Base-by-base conservation (phyloP, 805 yeast species). In the Maudiozyma saulgeensis region DNA sequence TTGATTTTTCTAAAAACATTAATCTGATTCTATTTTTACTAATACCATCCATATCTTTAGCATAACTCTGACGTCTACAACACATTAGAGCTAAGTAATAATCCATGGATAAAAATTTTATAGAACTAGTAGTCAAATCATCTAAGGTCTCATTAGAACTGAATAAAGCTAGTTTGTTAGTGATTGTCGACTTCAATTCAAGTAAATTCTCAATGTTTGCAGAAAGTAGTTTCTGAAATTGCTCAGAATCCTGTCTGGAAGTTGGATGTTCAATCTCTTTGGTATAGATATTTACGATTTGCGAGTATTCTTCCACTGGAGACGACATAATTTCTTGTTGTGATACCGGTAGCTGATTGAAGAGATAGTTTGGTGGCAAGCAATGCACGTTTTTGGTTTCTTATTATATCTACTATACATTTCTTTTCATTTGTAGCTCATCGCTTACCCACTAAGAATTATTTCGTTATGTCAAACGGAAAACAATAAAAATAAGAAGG, bases 81-180 rank as follows among this genome's bases (percentile, higher is more conserved):
- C 63, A 52, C 52, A 64, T 49, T 21, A 52, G 47, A 1, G 80
- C 95, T 37, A 84, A 57, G 55, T 80, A 76, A 61, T 73, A 88
- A 52, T 81, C 81, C 1, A 84, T 59, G 4, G 77, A 68, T 18
- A 87, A 61, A 54, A 77, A 85, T 49, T 78, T 79, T 18, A 89
- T 61, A 42, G 85, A 80, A 5, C 68, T 62, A 0, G 95, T 83
- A 39, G 76, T 71, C 11, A 89, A 58, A 56, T 89, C 97, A 0
- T 80, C 85, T 2, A 85, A 50, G 0, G 73, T 59, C 61, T 89
- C 96, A 62, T 87, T 87, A 12, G 68, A 66, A 56, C 91, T 84
- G 67, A 86, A 88, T 23, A 88, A 62, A 2, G 80, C 72, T 16
- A 81, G 64, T n/a, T 68, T 66, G 12, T 71, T 67, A 38, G 53